Conservation (phyloP, 257 asterid species). For the Euphrasia confusa region DNA sequence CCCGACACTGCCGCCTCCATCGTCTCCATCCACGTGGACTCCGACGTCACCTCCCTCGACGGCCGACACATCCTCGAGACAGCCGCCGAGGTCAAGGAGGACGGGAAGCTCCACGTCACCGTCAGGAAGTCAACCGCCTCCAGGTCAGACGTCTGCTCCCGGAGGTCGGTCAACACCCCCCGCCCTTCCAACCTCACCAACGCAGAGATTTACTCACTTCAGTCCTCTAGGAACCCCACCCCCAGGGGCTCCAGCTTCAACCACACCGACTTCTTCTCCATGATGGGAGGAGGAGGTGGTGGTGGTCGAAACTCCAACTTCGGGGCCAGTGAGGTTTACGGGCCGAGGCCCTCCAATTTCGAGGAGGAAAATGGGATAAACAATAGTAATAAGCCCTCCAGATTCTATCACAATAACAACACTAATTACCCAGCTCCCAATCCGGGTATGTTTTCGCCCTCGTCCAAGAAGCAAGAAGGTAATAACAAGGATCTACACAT, state of each 20-base stretch:
- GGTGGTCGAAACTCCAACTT: constrained; percentile 60
- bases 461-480: constrained; percentile 40
- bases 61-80: constrained; percentile 76
- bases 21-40: constrained; percentile 80
- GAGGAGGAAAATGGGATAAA: constrained; percentile 56
- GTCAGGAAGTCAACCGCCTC: constrained; percentile 79
- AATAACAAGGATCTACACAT: constrained; percentile 78
- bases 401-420: constrained; percentile 35
- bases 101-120: constrained; percentile 77
- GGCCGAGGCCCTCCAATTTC: constrained; percentile 39
- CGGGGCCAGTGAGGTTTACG: constrained; percentile 54
- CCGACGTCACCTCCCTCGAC: constrained; percentile 76
- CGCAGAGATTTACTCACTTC: constrained; percentile 86
- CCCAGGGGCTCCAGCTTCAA: constrained; percentile 89
- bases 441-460: constrained; percentile 79
- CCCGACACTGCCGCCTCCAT: constrained; percentile 84
- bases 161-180: constrained; percentile 66
- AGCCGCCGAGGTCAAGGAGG: constrained; percentile 64
- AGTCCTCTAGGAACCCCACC: constrained; percentile 76
- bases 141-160: constrained; percentile 66
- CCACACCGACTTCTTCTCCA: constrained; percentile 71
- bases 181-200: constrained; percentile 74
- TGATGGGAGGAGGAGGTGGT: constrained; percentile 51
- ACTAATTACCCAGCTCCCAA: constrained; percentile 59
- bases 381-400: constrained; percentile 29